Percentiles rank a stretch among this genome's conserved stretches.
Evolutionary conservation across 768 basidiomycete species (phyloP).

Genomic region (Lactarius psammicola): DNA sequence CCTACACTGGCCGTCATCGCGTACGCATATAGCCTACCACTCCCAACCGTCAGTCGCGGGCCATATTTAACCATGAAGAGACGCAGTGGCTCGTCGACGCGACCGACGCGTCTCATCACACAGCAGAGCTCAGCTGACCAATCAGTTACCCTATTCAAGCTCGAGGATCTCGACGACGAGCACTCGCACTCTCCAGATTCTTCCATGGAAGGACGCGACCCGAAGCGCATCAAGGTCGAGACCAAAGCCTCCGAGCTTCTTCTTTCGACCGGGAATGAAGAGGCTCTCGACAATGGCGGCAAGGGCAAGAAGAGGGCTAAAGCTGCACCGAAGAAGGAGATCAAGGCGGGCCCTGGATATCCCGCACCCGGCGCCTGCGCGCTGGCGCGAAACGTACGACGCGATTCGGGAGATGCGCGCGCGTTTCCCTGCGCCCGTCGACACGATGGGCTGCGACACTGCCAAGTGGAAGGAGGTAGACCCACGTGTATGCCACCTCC

Average conservation of each 20-base stretch:
- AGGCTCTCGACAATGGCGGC: neutral
- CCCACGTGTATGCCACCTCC: constrained; percentile 50
- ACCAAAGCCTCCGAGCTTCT: constrained; percentile 13
- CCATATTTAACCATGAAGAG: constrained; percentile 19
- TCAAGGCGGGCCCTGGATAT: constrained; percentile 52
- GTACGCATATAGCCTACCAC: too few relatives aligned
- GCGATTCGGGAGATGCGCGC: constrained; percentile 76
- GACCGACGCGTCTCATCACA: constrained; percentile 11
- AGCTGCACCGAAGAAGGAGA: constrained; percentile 51
- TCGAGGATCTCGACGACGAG: constrained; percentile 24
- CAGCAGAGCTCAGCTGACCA: constrained; percentile 23
- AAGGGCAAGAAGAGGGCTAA: constrained; percentile 1
- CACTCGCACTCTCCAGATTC: constrained; percentile 10
- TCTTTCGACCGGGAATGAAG: constrained; percentile 8
- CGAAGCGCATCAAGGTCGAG: constrained; percentile 37
- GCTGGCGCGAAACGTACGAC: constrained; percentile 70
- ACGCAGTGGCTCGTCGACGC: neutral
- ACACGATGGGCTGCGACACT: constrained; percentile 85
- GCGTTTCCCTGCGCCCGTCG: constrained; percentile 77
- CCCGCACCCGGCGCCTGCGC: constrained; percentile 64
- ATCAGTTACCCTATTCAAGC: constrained; percentile 28
- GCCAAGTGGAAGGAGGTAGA: constrained; percentile 62
- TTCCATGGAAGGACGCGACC: constrained; percentile 27
- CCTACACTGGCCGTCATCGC: too few relatives aligned
- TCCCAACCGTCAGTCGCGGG: too few relatives aligned